A percentile compares a stretch with the other conserved stretches of the same genome.
phyloP scores from a whole-genome alignment of 2,329 filamentous ascomycete species.

The Catunica adiposa region DNA sequence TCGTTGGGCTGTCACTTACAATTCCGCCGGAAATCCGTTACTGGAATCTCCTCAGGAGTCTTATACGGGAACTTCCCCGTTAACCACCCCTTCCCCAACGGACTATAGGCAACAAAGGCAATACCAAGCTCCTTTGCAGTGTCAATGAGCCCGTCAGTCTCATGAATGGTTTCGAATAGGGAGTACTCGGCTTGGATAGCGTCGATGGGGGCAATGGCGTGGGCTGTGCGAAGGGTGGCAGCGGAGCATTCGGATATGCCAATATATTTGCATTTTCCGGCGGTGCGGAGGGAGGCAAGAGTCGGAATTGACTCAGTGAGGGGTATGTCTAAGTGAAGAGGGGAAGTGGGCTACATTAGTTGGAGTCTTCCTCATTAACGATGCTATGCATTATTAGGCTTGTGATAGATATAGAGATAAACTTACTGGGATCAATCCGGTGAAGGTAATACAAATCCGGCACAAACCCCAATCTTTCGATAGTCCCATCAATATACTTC shows the following conservation, averaged over 20 bases:
- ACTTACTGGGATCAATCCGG: background rate
- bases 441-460: background rate
- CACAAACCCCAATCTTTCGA: background rate
- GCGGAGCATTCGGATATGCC: background rate
- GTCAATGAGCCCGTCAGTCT: background rate
- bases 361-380: too few species aligned
- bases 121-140: background rate
- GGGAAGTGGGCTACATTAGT: background rate
- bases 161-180: background rate
- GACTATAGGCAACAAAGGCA: background rate
- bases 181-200: background rate
- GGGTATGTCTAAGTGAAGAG: background rate
- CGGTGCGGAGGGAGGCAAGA: background rate
- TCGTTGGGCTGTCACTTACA: too few species aligned
- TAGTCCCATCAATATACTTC: background rate
- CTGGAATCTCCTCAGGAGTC: background rate
- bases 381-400: too few species aligned
- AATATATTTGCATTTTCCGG: background rate
- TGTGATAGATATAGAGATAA: background rate
- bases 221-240: background rate
- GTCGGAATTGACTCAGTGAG: background rate
- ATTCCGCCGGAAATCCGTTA: background rate
- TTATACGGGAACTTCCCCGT: background rate
- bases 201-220: background rate
- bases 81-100: background rate